Base-by-base conservation (phyloP, 2,329 filamentous ascomycete genomes). In the Ceratocystis ficicola region DNA sequence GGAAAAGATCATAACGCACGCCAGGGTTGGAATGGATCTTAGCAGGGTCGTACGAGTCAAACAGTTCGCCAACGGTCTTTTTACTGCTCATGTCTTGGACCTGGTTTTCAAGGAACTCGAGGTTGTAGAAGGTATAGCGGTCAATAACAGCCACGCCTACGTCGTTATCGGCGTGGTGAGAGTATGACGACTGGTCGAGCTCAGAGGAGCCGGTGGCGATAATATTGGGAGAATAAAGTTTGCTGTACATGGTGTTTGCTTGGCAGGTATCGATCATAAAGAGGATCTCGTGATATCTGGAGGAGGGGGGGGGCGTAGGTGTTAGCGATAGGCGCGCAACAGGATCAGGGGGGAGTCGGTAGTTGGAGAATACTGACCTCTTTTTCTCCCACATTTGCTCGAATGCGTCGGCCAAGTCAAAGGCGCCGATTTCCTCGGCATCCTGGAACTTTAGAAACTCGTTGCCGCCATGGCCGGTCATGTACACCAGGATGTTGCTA, bases 341-440 rank as follows among this genome's bases (percentile, higher is more conserved):
- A 4, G 36, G 36, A 41, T 41, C 10, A 7, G 20, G 20, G 20
- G 60, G 7, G 25, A 50, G 25, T 64, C 62, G 57, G 36, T 65
- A 5, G 36, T 12, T 44, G 4, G 12, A 60, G 25, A 8, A 20
- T 10, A 60, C 74, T n/a, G 75, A 86, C 80, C 94, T 87, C 79
- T 95, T 95, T 85, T 99, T 99, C 81, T 99, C 94, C 89, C 92
- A 96, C 94, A 99, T 99, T 79, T 99, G 93, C 76, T 95, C 91
- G 74, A 99, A 97, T 0, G 94, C 94, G 75, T 99, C 90, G 4
- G 95, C 94, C 66, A 99, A 79, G 77, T 99, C 94, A 74, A 95
- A 96, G 0, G 91, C 91, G 66, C 90, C 92, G 70, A 99, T 97
- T 77, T 99, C 94, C 75, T 99, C 94, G 5, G 91, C 90, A 71